Evolutionary conservation across 1,284 basidiomycete genomes (phyloP), one percentile per base, ranked within the genome.

Genomic region (Pseudozyma tsukubaensis): DNA sequence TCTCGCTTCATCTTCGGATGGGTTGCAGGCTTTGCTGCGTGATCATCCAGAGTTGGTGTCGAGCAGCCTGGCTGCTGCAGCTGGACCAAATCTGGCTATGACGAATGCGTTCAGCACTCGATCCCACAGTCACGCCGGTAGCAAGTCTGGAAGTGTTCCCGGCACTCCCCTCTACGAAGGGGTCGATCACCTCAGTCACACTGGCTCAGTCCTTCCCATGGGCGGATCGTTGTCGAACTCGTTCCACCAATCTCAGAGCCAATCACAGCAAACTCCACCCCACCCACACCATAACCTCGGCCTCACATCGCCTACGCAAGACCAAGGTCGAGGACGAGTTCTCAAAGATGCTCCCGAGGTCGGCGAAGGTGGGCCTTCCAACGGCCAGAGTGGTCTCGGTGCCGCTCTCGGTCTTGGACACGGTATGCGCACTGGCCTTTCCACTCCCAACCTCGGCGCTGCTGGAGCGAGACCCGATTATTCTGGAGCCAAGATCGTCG

Each of bases 401-500:
- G 53, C 72, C 8, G 72, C 72, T n/a, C 63, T 74, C 7, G 66
- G 73, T 36, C 66, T 67, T 7, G 70, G 67, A 10, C 72, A 67
- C n/a, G 66, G 65, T 36, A 62, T 72, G 12, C 63, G 67, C 37
- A 72, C 73, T 0, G 71, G 71, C 19, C 34, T 72, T 6, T 59
- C 57, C 5, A 72, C 76, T 16, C 76, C 68, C 21, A 80, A 80
- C 57, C 64, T 80, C 13, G 80, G 80, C 39, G 76, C 76, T 24
- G 64, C 70, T 92, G 94, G 96, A 44, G 92, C 92, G 57, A 97
- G 96, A 85, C 96, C 97, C 4, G 97, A 99, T 84, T 98, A 98
- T 80, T 96, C 94, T 4, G 94, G 97, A 81, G 93, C 93, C 50
- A 99, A 99, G 89, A 97, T 99, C 77, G 94, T 99, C 9, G 90